phyloP scores from a whole-genome alignment of 345 rosid species.

The Anacardium occidentale region DNA sequence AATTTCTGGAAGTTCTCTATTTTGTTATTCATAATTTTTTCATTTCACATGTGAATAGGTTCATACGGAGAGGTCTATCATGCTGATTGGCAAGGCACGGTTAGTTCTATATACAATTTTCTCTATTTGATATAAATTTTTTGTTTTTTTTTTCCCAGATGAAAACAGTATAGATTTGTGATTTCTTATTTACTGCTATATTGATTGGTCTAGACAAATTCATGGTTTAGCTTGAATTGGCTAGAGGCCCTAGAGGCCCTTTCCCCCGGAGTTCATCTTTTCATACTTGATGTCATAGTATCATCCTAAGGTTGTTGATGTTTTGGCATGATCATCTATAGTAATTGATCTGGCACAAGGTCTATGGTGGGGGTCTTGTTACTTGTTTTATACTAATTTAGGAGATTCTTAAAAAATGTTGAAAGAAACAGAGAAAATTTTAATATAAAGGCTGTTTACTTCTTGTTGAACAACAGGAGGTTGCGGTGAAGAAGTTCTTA shows the following conservation, averaged over 20 bases:
- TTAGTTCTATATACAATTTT: conserved; percentile 38
- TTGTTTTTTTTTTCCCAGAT: too few species aligned
- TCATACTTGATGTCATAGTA: background rate
- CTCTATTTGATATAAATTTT: too few species aligned
- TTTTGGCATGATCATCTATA: conserved; percentile 6
- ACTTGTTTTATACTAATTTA: background rate
- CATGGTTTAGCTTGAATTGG: too few species aligned
- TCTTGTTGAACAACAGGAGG: conserved; percentile 69
- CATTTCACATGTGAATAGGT: conserved; percentile 45
- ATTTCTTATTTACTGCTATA: too few species aligned
- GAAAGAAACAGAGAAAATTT: conserved; percentile 6
- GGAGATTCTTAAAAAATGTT: conserved; percentile 9
- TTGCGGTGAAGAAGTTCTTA: conserved; percentile 97
- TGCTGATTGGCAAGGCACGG: conserved; percentile 99
- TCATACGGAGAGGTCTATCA: conserved; percentile 98
- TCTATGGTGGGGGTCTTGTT: conserved; percentile 1
- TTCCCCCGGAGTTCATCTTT: too few species aligned
- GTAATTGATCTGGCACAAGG: conserved; percentile 6
- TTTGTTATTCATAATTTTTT: conserved; percentile 22
- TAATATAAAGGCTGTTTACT: conserved; percentile 24
- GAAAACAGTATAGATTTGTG: too few species aligned
- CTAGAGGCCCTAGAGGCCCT: too few species aligned
- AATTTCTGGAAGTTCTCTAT: conserved; percentile 6
- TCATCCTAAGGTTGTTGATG: background rate
- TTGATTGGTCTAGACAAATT: too few species aligned